Percentiles rank a stretch among this genome's conserved stretches.
Conservation (phyloP, 768 basidiomycete genomes). For the Psilocybe tampanensis region DNA sequence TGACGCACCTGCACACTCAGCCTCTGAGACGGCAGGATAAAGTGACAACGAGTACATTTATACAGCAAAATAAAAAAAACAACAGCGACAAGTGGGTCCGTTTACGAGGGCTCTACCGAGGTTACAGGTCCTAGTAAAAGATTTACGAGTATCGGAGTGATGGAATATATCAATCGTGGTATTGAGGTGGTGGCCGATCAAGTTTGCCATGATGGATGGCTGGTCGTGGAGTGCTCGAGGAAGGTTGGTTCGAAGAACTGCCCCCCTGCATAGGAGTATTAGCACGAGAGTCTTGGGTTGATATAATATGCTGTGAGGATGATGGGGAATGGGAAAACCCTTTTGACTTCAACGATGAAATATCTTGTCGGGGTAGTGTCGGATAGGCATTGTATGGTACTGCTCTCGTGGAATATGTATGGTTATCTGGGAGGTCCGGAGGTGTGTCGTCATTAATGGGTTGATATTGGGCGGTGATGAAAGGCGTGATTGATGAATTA, state of each 20-base stretch:
- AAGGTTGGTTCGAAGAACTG: not conserved
- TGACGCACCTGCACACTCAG: too few species aligned
- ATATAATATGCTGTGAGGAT: not conserved
- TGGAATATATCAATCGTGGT: not conserved
- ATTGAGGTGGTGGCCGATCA: not conserved
- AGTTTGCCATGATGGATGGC: not conserved
- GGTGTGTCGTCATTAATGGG: not conserved
- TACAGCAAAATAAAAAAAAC: too few species aligned
- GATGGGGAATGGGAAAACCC: not conserved
- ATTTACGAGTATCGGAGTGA: too few species aligned
- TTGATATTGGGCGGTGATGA: not conserved
- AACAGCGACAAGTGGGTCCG: too few species aligned
- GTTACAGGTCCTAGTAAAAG: too few species aligned
- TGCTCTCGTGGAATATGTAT: not conserved
- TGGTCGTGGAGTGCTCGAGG: not conserved
- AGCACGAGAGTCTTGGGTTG: not conserved
- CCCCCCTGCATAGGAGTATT: not conserved
- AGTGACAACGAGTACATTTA: too few species aligned
- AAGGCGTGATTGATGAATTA: not conserved
- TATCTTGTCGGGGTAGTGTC: not conserved
- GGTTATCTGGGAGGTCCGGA: not conserved
- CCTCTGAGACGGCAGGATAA: too few species aligned
- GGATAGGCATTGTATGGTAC: not conserved
- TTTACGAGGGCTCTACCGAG: too few species aligned
- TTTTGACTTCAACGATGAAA: not conserved